phyloP scores from a whole-genome alignment of 805 yeast species.

The Teunomyces gatunensis region DNA sequence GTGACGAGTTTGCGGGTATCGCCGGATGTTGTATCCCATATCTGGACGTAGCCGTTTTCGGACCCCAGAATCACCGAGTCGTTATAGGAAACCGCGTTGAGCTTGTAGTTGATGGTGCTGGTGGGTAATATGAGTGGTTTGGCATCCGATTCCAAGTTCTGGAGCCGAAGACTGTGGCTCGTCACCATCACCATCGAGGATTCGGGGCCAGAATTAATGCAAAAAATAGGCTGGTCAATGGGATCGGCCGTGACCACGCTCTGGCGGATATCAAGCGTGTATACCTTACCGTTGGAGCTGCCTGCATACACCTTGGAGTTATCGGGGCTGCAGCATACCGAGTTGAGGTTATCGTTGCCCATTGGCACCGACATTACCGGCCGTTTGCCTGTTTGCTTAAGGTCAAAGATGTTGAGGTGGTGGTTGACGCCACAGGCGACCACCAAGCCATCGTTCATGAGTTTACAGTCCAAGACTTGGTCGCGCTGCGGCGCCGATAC shows the following conservation, averaged over 20 bases:
- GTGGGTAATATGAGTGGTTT: not conserved
- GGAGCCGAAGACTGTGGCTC: not conserved
- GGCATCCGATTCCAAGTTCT: not conserved
- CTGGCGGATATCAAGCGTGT: constrained; percentile 23
- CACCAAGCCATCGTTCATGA: constrained; percentile 17
- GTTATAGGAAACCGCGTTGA: constrained; percentile 5
- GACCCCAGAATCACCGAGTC: constrained; percentile 16
- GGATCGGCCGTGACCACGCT: not conserved
- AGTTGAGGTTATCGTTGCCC: constrained; percentile 25
- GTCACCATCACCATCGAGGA: not conserved
- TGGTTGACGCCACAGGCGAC: constrained; percentile 27
- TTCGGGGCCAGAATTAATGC: not conserved
- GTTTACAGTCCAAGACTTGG: constrained; percentile 18
- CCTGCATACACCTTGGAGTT: constrained; percentile 13
- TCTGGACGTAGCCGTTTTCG: constrained; percentile 16
- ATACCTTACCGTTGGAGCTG: constrained; percentile 21
- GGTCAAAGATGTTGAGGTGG: constrained; percentile 22
- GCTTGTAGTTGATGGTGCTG: constrained; percentile 5
- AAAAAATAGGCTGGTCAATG: not conserved
- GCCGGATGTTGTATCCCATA: constrained; percentile 9
- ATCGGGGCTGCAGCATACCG: constrained; percentile 12
- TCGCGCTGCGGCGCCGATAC: constrained; percentile 7
- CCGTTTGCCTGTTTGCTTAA: constrained; percentile 10
- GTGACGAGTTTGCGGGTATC: not conserved
- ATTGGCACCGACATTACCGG: constrained; percentile 16